Conservation (phyloP, 306 rosid species). For the Chamaecrista fasciculata region DNA sequence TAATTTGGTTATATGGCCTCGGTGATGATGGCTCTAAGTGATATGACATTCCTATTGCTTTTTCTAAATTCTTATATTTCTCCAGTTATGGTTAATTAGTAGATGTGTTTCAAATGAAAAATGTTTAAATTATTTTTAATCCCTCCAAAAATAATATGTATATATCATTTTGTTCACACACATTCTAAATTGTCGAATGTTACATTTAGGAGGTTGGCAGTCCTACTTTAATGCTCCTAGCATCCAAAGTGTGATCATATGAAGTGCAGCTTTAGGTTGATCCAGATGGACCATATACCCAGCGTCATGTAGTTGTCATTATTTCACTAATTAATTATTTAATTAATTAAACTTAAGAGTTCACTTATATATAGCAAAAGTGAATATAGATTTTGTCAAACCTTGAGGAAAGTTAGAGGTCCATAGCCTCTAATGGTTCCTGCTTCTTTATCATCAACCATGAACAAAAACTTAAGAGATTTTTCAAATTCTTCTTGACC, state of each 20-base stretch:
- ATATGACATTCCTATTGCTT: too few relatives aligned
- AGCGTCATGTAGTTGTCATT: slow-evolving; percentile 60
- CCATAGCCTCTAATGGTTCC: slow-evolving; percentile 70
- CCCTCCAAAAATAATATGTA: too few relatives aligned
- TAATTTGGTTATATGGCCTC: too few relatives aligned
- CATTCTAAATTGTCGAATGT: too few relatives aligned
- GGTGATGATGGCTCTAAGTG: too few relatives aligned
- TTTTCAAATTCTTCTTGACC: slow-evolving; percentile 61
- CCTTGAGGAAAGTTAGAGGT: slow-evolving; percentile 86
- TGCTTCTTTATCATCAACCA: slow-evolving; percentile 68
- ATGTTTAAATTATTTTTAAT: too few relatives aligned
- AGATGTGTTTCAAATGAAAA: too few relatives aligned
- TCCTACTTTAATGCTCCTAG: slow-evolving; percentile 73
- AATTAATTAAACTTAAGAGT: too few relatives aligned
- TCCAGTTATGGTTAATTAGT: too few relatives aligned
- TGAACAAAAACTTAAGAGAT: slow-evolving; percentile 46
- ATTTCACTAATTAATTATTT: not conserved
- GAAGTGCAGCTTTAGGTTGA: slow-evolving; percentile 80
- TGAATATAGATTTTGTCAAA: not conserved
- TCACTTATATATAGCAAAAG: too few relatives aligned
- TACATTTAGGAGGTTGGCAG: not conserved
- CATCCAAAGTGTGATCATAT: slow-evolving; percentile 79
- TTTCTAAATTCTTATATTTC: too few relatives aligned
- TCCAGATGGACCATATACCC: slow-evolving; percentile 98
- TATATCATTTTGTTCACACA: too few relatives aligned